Percentiles rank a stretch among this genome's conserved stretches.
Conservation (phyloP, 805 yeast genomes). For the Zygosaccharomyces siamensis region DNA sequence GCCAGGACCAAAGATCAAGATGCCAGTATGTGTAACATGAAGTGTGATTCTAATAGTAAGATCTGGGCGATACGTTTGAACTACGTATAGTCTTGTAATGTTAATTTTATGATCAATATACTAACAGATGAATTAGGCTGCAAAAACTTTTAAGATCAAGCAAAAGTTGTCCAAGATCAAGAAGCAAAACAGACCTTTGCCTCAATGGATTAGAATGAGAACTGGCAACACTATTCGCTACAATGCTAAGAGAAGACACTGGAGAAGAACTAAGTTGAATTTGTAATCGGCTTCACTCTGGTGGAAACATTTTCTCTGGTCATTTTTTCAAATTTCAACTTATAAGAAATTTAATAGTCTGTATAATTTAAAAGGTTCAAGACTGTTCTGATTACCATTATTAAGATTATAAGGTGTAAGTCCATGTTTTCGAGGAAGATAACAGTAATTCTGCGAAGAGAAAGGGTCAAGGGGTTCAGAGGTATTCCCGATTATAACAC, state of each 20-base stretch:
- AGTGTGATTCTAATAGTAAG: background rate
- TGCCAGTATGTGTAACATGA: constrained; percentile 39
- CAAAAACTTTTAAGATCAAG: constrained; percentile 94
- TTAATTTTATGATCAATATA: background rate
- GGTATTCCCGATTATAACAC: constrained; percentile 26
- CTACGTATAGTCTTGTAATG: background rate
- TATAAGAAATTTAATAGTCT: constrained; percentile 9
- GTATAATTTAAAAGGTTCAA: constrained; percentile 14
- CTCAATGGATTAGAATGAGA: constrained; percentile 99
- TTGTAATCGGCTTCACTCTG: constrained; percentile 50
- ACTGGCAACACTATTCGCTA: constrained; percentile 96
- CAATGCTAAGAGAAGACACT: constrained; percentile 99
- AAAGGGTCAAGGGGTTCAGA: constrained; percentile 16
- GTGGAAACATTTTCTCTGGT: constrained; percentile 1
- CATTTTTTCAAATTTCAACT: constrained; percentile 10
- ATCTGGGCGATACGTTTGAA: background rate
- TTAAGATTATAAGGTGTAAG: no score
- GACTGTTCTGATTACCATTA: background rate
- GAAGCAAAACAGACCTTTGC: constrained; percentile 99
- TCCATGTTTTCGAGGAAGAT: no score
- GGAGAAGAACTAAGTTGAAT: constrained; percentile 99
- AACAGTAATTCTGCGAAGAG: no score
- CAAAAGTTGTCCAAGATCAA: constrained; percentile 98
- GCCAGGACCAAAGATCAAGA: constrained; percentile 25
- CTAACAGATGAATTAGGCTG: constrained; percentile 55